Evolutionary conservation across 805 yeast genomes (phyloP).

Genomic region (Ogataea pignaliae): DNA sequence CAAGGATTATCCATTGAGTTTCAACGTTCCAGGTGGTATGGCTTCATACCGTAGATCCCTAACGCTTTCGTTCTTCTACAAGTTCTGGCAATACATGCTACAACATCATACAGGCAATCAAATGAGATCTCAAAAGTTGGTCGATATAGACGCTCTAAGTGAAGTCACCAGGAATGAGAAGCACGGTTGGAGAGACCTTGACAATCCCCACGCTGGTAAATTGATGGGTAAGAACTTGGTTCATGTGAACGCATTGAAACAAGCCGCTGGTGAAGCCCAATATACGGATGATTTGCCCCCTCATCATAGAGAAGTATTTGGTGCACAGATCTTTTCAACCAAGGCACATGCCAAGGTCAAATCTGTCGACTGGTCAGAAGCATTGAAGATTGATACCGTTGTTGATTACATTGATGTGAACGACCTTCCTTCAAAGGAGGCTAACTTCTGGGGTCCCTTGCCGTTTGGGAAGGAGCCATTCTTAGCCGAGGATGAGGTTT

Average conservation of each 20-base stretch:
- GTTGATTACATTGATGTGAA: conserved; percentile 37
- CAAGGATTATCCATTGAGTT: conserved; percentile 36
- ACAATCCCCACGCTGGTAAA: conserved; percentile 33
- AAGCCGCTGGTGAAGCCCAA: conserved; percentile 44
- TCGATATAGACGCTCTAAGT: conserved; percentile 28
- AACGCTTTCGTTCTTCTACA: conserved; percentile 42
- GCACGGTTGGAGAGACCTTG: conserved; percentile 35
- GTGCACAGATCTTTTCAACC: conserved; percentile 39
- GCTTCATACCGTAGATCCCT: conserved; percentile 41
- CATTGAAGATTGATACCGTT: conserved; percentile 35
- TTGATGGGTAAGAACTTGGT: conserved; percentile 38
- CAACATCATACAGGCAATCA: conserved; percentile 6
- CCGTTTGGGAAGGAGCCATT: conserved; percentile 40
- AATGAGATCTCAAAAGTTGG: conserved; percentile 6
- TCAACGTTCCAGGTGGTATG: conserved; percentile 47
- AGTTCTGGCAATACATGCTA: conserved; percentile 34
- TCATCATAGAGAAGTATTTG: conserved; percentile 36
- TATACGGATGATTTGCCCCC: conserved; percentile 44
- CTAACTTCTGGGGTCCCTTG: conserved; percentile 39
- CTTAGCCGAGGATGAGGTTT: conserved; percentile 39
- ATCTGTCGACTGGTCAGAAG: conserved; percentile 35
- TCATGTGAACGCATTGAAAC: conserved; percentile 42
- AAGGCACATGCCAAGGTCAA: conserved; percentile 40
- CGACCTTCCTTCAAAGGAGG: conserved; percentile 34
- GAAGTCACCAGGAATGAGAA: conserved; percentile 37